Evolutionary conservation across 192 early-diverging fungal genomes (phyloP).

Genomic region (Spizellomyces sp.): DNA sequence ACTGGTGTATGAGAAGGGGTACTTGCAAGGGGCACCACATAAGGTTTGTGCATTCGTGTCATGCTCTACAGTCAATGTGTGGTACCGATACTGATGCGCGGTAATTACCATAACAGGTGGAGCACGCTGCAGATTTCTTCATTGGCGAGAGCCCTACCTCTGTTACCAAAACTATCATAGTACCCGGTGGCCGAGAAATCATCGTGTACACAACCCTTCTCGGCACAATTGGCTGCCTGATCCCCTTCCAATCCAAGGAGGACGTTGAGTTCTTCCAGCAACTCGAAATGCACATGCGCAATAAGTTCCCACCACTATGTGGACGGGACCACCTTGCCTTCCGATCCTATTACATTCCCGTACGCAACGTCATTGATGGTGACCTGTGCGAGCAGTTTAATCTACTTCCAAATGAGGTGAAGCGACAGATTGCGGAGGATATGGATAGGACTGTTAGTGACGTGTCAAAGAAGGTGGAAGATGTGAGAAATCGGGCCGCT

Average conservation of each 20-base stretch:
- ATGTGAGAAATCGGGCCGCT: slow-evolving; percentile 65
- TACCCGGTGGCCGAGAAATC: slow-evolving; percentile 84
- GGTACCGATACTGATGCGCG: neutral
- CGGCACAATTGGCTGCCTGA: slow-evolving; percentile 80
- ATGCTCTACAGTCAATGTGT: neutral
- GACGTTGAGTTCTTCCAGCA: slow-evolving; percentile 93
- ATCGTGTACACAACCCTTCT: slow-evolving; percentile 86
- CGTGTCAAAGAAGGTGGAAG: slow-evolving; percentile 92
- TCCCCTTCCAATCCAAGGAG: slow-evolving; percentile 85
- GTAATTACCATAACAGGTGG: slow-evolving; percentile 25
- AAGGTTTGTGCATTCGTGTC: slow-evolving; percentile 54
- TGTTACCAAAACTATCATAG: slow-evolving; percentile 73
- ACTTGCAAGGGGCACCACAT: slow-evolving; percentile 82
- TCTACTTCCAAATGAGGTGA: slow-evolving; percentile 70
- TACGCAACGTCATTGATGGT: slow-evolving; percentile 74
- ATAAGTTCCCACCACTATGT: slow-evolving; percentile 67
- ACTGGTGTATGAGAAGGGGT: slow-evolving; percentile 78
- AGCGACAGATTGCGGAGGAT: slow-evolving; percentile 79
- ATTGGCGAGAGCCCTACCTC: slow-evolving; percentile 88
- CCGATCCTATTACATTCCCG: slow-evolving; percentile 80
- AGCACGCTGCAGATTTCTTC: slow-evolving; percentile 75
- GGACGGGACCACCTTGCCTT: slow-evolving; percentile 90
- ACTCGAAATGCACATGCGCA: slow-evolving; percentile 88
- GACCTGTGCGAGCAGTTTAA: slow-evolving; percentile 92
- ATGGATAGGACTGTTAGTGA: slow-evolving; percentile 83